phyloP scores from a whole-genome alignment of 257 asterid species.

The Salvia splendens region DNA sequence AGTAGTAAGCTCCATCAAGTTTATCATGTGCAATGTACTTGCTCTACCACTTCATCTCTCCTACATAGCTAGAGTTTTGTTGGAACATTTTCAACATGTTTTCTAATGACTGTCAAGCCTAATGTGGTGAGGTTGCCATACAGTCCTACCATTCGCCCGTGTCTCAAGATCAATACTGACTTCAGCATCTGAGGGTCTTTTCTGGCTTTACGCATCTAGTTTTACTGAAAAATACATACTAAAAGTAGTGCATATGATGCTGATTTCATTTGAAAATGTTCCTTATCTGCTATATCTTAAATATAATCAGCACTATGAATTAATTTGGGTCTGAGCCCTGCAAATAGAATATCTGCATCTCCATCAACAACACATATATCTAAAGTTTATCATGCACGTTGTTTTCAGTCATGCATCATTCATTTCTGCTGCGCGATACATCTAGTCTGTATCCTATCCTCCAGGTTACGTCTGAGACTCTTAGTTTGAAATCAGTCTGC shows the following conservation, averaged over 20 bases:
- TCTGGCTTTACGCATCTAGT: constrained; percentile 1
- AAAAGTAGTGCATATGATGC: constrained; percentile 23
- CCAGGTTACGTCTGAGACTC: constrained; percentile 21
- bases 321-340: constrained; percentile 24
- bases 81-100: constrained; percentile 14
- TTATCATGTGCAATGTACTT: not conserved
- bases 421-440: not conserved
- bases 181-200: not conserved
- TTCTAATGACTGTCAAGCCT: not conserved
- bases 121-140: constrained; percentile 4
- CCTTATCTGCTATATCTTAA: constrained; percentile 16
- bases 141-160: not conserved
- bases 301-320: constrained; percentile 6
- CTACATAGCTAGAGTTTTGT: constrained; percentile 21
- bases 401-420: constrained; percentile 2
- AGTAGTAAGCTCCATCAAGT: constrained; percentile 9
- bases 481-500: constrained; percentile 24
- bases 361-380: not conserved
- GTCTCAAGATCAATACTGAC: not conserved
- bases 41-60: not conserved
- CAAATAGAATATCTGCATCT: constrained; percentile 33
- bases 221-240: not conserved
- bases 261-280: constrained; percentile 13
- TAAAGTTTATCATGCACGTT: constrained; percentile 18
- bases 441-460: constrained; percentile 1